These are phyloP conservation scores for Hylodesmum podocarpum DNA, from an alignment of 306 rosid species.

Conservation along the genomic window DNA sequence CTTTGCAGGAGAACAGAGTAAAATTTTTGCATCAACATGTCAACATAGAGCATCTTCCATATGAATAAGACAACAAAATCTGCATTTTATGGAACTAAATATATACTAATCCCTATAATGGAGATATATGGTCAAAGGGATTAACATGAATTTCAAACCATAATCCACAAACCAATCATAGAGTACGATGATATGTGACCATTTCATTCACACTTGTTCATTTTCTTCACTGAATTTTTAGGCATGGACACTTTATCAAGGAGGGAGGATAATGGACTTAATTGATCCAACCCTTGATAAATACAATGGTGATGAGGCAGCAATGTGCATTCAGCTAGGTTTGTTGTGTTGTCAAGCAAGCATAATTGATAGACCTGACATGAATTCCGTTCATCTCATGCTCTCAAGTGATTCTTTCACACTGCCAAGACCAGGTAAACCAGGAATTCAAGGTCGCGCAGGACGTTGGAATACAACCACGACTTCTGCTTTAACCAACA, in stretches of 20 bases:
- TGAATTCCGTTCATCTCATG: slow-evolving; percentile 81
- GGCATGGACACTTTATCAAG: slow-evolving; percentile 83
- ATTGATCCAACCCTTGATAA: slow-evolving; percentile 53
- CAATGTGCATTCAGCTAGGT: slow-evolving; percentile 89
- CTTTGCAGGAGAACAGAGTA: not conserved
- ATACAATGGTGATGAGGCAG: slow-evolving; percentile 73
- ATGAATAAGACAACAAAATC: not conserved
- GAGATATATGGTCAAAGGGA: not conserved
- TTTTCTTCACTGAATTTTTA: slow-evolving; percentile 30
- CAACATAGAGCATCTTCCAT: not conserved
- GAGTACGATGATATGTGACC: not conserved
- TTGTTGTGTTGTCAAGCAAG: slow-evolving; percentile 78
- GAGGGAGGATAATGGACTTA: slow-evolving; percentile 58
- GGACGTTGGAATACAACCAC: slow-evolving; percentile 60
- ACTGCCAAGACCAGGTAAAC: slow-evolving; percentile 72
- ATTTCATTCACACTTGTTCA: not conserved
- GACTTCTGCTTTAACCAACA: slow-evolving; percentile 52
- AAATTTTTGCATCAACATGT: not conserved
- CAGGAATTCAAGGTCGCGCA: slow-evolving; percentile 76
- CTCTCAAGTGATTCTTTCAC: slow-evolving; percentile 81
- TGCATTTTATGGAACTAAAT: slow-evolving; percentile 9
- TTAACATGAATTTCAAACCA: slow-evolving; percentile 10
- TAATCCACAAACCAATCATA: not conserved
- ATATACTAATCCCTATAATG: not conserved
- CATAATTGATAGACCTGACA: slow-evolving; percentile 70